Conservation (phyloP, 352 stramenopile genomes). For the Phytopythium boreale region DNA sequence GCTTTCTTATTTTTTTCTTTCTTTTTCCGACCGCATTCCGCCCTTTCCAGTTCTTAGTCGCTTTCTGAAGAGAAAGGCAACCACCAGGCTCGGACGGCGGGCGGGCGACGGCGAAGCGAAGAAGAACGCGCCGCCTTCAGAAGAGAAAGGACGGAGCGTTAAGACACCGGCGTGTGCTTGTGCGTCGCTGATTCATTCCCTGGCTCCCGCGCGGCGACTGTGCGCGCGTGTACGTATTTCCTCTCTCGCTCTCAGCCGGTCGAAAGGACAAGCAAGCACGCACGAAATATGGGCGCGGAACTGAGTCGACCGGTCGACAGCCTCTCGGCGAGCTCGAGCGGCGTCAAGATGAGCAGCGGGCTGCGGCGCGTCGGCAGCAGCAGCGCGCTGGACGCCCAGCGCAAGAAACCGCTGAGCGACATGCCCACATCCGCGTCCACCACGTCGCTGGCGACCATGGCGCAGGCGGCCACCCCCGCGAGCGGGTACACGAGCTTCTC, state of each 20-base stretch:
- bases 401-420: constrained; percentile 22
- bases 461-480: constrained; percentile 3
- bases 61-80: constrained; percentile 1
- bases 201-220: too few relatives aligned
- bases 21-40: neutral
- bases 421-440: constrained; percentile 53
- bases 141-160: neutral
- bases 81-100: too few relatives aligned
- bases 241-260: neutral
- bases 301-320: constrained; percentile 43
- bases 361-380: constrained; percentile 71
- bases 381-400: constrained; percentile 47
- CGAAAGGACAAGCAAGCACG: neutral
- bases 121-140: neutral
- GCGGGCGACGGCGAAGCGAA: neutral
- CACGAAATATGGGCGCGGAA: constrained; percentile 62
- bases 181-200: neutral
- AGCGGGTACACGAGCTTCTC: constrained; percentile 12
- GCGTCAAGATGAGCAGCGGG: constrained; percentile 16
- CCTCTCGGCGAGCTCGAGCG: constrained; percentile 21
- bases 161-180: too few relatives aligned
- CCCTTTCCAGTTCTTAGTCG: constrained; percentile 6
- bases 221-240: too few relatives aligned
- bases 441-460: constrained; percentile 54
- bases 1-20: neutral